Evolutionary conservation across 768 basidiomycete genomes (phyloP), one percentile per base, ranked within the genome.

Genomic region (Tulasnella sp.): DNA sequence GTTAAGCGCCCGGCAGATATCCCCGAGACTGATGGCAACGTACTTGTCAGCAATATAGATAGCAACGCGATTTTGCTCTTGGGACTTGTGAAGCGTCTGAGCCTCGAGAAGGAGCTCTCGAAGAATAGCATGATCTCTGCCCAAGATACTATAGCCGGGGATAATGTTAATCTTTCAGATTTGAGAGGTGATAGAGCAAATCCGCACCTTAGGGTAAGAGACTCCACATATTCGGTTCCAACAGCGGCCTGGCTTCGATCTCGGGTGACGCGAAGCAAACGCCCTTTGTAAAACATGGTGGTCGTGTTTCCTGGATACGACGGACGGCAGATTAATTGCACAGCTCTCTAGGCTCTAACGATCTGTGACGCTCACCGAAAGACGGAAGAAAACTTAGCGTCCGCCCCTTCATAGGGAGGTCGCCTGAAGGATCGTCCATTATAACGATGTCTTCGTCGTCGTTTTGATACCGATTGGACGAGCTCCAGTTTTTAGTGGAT

Each of bases 81-180:
- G 87, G n/a, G 86, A 84, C 71, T 86, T 82, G 82, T 91, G 90
- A 15, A 81, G 82, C 37, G 82, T 84, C 82, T 88, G 89, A 26
- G 89, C 90, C 40, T 90, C 89, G 32, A 86, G 80, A 6, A 93
- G 84, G 10, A 93, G 84, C 13, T 86, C 80, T 73, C 88, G 86
- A n/a, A 92, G 84, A 35, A 89, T 80, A 0, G 80, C 77, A 70
- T 87, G 87, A 74, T 84, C 80, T 9, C 88, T 86, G 3, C 88
- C 84, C 79, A 91, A 78, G 51, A 92, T 88, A 75, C 91, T 79
- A 73, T 20, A 23, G 26, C 72, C 15, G 71, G 51, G 15, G 70
- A 7, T 16, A n/a, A 32, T 40, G 3, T 67, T 13, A 67, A 35
- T 46, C 11, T 20, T 32, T 69, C 57, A 37, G 51, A 79, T 5